A percentile compares a stretch with the other conserved stretches of the same genome.
Evolutionary conservation across 2,329 filamentous ascomycete genomes (phyloP).

Genomic region (Sodiomyces alkalinus): DNA sequence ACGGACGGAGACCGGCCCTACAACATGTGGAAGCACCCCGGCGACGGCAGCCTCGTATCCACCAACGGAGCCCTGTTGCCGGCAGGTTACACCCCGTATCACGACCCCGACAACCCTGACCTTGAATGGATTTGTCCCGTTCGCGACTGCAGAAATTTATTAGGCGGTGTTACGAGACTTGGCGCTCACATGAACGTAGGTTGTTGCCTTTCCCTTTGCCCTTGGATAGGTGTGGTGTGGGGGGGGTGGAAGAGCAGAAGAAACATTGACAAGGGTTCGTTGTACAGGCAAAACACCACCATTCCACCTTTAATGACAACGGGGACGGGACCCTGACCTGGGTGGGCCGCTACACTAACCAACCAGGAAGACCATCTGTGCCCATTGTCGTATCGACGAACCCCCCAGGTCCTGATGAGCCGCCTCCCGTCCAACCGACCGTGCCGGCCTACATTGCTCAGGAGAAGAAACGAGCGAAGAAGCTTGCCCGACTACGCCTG

Average conservation of each 20-base stretch:
- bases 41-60: neutral
- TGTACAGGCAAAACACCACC: slow-evolving; percentile 8
- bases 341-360: slow-evolving; percentile 7
- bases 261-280: slow-evolving; percentile 1
- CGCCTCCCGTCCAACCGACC: slow-evolving; percentile 7
- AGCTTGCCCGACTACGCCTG: too few species aligned
- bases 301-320: slow-evolving; percentile 21
- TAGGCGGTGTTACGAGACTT: slow-evolving; percentile 8
- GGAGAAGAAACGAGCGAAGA: too few species aligned
- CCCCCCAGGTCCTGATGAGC: slow-evolving; percentile 8
- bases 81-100: slow-evolving; percentile 13
- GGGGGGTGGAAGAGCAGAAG: neutral
- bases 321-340: slow-evolving; percentile 22
- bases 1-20: slow-evolving; percentile 2
- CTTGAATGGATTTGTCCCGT: slow-evolving; percentile 25
- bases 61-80: slow-evolving; percentile 18
- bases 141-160: slow-evolving; percentile 17
- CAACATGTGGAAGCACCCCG: neutral
- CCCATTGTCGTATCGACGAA: slow-evolving; percentile 13
- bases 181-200: slow-evolving; percentile 11
- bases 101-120: slow-evolving; percentile 11
- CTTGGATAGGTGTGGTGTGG: neutral
- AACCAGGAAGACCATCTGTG: neutral
- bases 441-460: too few species aligned
- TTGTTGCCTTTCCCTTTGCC: neutral